phyloP scores from a whole-genome alignment of 495 filamentous ascomycete genomes.

The Penicillium bialowiezense region DNA sequence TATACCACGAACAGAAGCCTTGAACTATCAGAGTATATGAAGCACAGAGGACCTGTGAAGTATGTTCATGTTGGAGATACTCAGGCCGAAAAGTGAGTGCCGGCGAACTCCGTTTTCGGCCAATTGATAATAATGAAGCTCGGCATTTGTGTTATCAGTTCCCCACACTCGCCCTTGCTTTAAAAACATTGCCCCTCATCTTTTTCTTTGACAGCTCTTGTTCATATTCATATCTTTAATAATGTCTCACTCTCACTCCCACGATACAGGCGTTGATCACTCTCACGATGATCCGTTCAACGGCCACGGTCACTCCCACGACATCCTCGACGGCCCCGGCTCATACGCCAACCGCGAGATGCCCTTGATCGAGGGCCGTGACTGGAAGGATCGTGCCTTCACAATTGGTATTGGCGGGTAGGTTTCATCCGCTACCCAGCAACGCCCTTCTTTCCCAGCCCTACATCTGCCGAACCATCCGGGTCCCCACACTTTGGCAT shows the following conservation, averaged over 20 bases:
- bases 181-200: constrained; percentile 20
- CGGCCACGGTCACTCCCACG: constrained; percentile 93
- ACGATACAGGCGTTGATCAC: constrained; percentile 51
- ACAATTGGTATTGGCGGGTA: constrained; percentile 97
- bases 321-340: constrained; percentile 92
- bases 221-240: not conserved
- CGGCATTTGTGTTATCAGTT: constrained; percentile 22
- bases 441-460: no score
- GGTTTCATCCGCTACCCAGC: constrained; percentile 20
- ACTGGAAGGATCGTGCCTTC: constrained; percentile 90
- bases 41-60: no score
- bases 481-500: no score
- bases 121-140: constrained; percentile 11
- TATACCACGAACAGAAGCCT: no score
- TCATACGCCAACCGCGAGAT: constrained; percentile 89
- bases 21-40: no score
- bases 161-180: constrained; percentile 14
- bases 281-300: constrained; percentile 63
- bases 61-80: not conserved
- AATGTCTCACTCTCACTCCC: constrained; percentile 56
- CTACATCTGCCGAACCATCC: no score
- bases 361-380: constrained; percentile 81
- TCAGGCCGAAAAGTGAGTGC: not conserved
- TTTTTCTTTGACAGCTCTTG: not conserved
- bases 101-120: constrained; percentile 24